Conservation (phyloP, 202 grass and related monocot genomes). For the Saccharum hybrid region DNA sequence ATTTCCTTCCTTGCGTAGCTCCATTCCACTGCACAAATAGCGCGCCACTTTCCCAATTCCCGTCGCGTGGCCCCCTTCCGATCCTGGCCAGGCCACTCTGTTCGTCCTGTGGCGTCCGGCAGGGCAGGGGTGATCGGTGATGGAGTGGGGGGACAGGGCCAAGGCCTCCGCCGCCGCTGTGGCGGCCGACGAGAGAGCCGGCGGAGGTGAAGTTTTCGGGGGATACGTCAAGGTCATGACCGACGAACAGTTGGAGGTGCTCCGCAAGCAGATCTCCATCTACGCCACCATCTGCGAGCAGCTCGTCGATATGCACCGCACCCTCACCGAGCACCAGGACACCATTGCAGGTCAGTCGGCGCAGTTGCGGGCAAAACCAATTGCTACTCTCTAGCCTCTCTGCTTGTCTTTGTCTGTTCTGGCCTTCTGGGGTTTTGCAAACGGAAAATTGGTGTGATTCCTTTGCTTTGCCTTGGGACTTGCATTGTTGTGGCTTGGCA, state of each 20-base stretch:
- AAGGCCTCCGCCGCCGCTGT: slow-evolving; percentile 1
- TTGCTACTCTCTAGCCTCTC: too few relatives aligned
- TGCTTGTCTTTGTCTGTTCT: too few relatives aligned
- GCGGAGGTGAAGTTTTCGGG: slow-evolving; percentile 49
- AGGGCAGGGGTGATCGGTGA: background rate
- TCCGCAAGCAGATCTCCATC: slow-evolving; percentile 98
- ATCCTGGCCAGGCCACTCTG: background rate
- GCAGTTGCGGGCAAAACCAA: background rate
- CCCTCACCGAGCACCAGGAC: slow-evolving; percentile 83
- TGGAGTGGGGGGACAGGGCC: slow-evolving; percentile 59
- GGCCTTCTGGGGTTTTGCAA: background rate
- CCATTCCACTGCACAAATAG: slow-evolving; percentile 35
- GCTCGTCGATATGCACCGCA: slow-evolving; percentile 95
- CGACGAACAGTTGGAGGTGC: slow-evolving; percentile 97
- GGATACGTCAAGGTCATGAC: slow-evolving; percentile 97
- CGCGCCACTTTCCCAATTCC: slow-evolving; percentile 19
- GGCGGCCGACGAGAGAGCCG: slow-evolving; percentile 39
- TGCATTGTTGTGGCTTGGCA: slow-evolving; percentile 11
- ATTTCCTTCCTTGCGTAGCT: slow-evolving; percentile 44
- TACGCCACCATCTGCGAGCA: slow-evolving; percentile 98
- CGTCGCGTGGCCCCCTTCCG: background rate
- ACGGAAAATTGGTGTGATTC: background rate
- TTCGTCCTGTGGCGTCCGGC: background rate
- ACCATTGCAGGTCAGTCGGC: slow-evolving; percentile 68
- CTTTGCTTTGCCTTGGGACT: slow-evolving; percentile 4